These are phyloP conservation scores for Camellia granthamiana DNA, from an alignment of 148 eudicot species.

Conservation along the genomic window DNA sequence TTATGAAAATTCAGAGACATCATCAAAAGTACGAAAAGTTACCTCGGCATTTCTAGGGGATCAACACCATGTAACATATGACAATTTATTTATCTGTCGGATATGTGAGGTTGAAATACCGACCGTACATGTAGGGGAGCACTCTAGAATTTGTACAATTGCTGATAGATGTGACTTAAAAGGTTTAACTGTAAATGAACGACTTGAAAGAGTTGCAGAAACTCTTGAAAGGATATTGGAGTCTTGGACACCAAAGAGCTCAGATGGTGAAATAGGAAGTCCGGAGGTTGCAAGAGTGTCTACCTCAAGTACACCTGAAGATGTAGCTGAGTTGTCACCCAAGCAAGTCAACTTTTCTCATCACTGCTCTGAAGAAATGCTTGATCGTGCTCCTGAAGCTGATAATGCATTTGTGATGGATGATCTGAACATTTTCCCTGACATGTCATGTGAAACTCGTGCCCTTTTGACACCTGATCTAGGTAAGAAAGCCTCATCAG, in stretches of 20 bases:
- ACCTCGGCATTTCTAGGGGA: constrained; percentile 69
- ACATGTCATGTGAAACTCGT: constrained; percentile 35
- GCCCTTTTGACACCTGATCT: constrained; percentile 32
- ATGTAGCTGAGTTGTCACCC: constrained; percentile 48
- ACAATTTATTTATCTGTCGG: constrained; percentile 79
- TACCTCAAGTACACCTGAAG: constrained; percentile 49
- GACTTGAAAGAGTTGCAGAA: constrained; percentile 91
- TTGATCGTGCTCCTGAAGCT: constrained; percentile 52
- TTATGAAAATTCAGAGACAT: constrained; percentile 44
- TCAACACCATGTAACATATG: constrained; percentile 54
- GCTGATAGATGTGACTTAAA: constrained; percentile 97
- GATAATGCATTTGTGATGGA: constrained; percentile 46
- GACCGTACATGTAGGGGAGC: constrained; percentile 82
- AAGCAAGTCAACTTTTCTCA: constrained; percentile 37
- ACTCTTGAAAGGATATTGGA: constrained; percentile 87
- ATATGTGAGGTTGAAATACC: constrained; percentile 99
- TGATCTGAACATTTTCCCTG: constrained; percentile 33
- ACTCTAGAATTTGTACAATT: constrained; percentile 96
- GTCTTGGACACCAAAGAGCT: constrained; percentile 70
- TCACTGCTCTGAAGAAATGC: constrained; percentile 52
- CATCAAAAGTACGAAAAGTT: constrained; percentile 39
- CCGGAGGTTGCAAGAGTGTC: constrained; percentile 48
- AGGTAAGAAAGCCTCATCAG: constrained; percentile 53
- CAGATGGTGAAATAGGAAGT: constrained; percentile 44
- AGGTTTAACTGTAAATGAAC: constrained; percentile 74